These are phyloP conservation scores for Akanthomyces muscarius DNA, from an alignment of 2,329 filamentous ascomycete species.

Conservation along the genomic window DNA sequence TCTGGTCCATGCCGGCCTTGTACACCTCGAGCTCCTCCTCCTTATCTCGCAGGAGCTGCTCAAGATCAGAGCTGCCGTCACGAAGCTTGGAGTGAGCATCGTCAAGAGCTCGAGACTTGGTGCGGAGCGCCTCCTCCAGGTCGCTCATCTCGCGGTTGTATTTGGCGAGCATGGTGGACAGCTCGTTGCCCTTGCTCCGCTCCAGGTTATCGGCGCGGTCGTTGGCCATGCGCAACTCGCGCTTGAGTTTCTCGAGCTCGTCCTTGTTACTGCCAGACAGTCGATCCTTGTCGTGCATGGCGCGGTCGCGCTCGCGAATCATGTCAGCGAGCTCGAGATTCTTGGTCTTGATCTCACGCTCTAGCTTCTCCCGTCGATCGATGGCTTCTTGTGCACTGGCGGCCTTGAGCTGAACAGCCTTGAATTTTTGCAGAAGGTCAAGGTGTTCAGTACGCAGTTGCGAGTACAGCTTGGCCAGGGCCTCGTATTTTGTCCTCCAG, in stretches of 20 bases:
- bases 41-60: conserved; percentile 82
- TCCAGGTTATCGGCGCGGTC: conserved; percentile 91
- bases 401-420: conserved; percentile 91
- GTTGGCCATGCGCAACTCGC: conserved; percentile 86
- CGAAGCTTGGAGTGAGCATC: conserved; percentile 74
- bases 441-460: conserved; percentile 93
- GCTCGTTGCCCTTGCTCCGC: conserved; percentile 87
- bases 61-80: conserved; percentile 80
- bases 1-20: conserved; percentile 97
- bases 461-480: conserved; percentile 93
- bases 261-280: conserved; percentile 83
- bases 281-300: conserved; percentile 88
- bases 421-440: conserved; percentile 93
- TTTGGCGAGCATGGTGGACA: conserved; percentile 90
- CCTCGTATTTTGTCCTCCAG: conserved; percentile 96
- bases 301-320: conserved; percentile 94
- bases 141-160: conserved; percentile 98
- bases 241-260: conserved; percentile 89
- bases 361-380: conserved; percentile 87
- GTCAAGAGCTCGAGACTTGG: conserved; percentile 82
- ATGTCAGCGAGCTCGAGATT: conserved; percentile 98
- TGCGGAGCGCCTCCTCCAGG: conserved; percentile 84
- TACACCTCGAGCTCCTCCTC: conserved; percentile 98
- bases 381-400: conserved; percentile 96
- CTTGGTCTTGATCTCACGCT: conserved; percentile 98